Evolutionary conservation across 345 rosid species (phyloP).

Genomic region (Sonneratia caseolaris): DNA sequence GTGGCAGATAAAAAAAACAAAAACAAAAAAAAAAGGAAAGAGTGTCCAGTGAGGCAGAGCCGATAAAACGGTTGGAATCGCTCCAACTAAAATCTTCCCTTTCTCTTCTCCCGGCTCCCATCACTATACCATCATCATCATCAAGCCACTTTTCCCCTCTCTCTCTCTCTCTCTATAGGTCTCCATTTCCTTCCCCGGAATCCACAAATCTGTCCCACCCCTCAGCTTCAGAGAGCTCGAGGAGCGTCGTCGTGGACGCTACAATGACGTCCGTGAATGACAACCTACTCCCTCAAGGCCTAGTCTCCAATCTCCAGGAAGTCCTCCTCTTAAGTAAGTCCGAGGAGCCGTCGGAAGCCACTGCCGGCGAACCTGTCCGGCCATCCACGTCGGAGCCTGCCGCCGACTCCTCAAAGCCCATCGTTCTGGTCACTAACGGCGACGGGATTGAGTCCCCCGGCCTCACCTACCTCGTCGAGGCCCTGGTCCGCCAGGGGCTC

Average conservation of each 20-base stretch:
- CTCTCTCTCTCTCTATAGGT: slow-evolving; percentile 1
- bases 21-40: too few species aligned
- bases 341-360: slow-evolving; percentile 15
- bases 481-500: slow-evolving; percentile 61
- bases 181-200: neutral
- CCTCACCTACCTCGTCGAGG: slow-evolving; percentile 73
- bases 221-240: neutral
- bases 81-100: slow-evolving; percentile 10
- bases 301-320: slow-evolving; percentile 76
- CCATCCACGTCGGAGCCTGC: slow-evolving; percentile 25
- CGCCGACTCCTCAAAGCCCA: slow-evolving; percentile 35
- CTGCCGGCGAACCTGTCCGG: slow-evolving; percentile 38
- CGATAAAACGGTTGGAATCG: slow-evolving; percentile 11
- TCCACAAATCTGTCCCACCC: neutral
- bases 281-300: slow-evolving; percentile 60
- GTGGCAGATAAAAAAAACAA: too few species aligned
- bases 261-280: slow-evolving; percentile 36
- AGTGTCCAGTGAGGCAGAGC: neutral
- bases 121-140: neutral
- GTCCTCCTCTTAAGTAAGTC: slow-evolving; percentile 50
- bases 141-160: neutral
- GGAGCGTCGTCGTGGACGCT: neutral
- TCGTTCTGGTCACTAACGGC: slow-evolving; percentile 70
- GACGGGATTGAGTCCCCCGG: slow-evolving; percentile 96
- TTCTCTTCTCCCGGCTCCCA: slow-evolving; percentile 3